Evolutionary conservation across 768 basidiomycete species (phyloP).

Genomic region (Boletus rubroflammeus): DNA sequence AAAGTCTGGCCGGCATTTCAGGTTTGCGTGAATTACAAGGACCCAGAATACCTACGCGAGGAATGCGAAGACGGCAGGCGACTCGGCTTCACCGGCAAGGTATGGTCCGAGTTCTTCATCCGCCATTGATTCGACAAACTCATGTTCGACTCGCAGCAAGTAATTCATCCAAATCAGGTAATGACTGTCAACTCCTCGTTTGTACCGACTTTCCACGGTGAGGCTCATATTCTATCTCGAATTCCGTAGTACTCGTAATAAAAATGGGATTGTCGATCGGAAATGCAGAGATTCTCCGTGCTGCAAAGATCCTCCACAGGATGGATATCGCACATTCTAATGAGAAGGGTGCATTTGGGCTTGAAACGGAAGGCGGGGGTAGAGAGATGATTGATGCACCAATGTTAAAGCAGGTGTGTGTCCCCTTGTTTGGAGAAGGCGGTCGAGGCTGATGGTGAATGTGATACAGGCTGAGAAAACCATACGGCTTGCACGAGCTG

Average conservation of each 20-base stretch:
- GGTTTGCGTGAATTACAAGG: conserved; percentile 89
- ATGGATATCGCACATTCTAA: conserved; percentile 58
- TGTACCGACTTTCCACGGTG: conserved; percentile 70
- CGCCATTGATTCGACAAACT: background rate
- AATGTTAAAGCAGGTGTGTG: conserved; percentile 68
- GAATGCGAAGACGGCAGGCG: conserved; percentile 78
- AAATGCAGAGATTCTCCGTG: conserved; percentile 66
- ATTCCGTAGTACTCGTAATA: background rate
- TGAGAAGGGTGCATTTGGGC: conserved; percentile 65
- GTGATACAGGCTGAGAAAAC: conserved; percentile 45
- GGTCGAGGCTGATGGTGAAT: background rate
- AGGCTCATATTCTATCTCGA: conserved; percentile 1
- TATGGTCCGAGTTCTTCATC: conserved; percentile 17
- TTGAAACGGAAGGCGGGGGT: conserved; percentile 51
- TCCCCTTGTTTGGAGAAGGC: background rate
- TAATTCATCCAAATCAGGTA: conserved; percentile 87
- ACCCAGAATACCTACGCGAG: conserved; percentile 57
- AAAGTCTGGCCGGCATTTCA: conserved; percentile 26
- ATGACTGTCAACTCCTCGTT: conserved; percentile 73
- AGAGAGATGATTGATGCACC: conserved; percentile 90
- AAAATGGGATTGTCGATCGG: background rate
- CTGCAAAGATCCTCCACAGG: conserved; percentile 62
- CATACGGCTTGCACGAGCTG: conserved; percentile 50
- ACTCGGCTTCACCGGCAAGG: conserved; percentile 93
- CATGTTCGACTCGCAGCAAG: conserved; percentile 59